Percentiles rank a stretch among this genome's conserved stretches.
phyloP scores from a whole-genome alignment of 495 filamentous ascomycete genomes.

The Amorphotheca resinae region DNA sequence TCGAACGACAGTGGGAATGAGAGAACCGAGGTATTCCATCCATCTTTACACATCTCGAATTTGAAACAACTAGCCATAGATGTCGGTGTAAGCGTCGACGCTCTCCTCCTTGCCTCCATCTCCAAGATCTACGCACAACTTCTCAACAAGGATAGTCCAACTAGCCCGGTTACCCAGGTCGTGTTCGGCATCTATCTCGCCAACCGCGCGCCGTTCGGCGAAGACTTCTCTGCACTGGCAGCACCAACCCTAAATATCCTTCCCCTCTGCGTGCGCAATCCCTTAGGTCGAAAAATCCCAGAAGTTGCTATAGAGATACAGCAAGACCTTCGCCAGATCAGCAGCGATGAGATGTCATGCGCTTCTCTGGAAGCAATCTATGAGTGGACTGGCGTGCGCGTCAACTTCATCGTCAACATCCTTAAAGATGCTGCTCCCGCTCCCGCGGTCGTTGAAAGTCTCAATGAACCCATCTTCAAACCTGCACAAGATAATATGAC shows the following conservation, averaged over 20 bases:
- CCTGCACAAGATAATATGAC: slow-evolving; percentile 3
- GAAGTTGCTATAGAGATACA: slow-evolving; percentile 33
- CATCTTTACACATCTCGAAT: slow-evolving; percentile 6
- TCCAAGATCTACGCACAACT: slow-evolving; percentile 29
- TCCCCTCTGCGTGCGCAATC: slow-evolving; percentile 29
- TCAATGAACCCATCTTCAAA: slow-evolving; percentile 2
- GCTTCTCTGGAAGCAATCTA: slow-evolving; percentile 31
- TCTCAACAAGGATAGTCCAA: neutral
- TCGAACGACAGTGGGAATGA: neutral
- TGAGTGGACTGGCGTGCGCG: slow-evolving; percentile 33
- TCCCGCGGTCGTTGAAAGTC: neutral
- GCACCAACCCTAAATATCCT: slow-evolving; percentile 42
- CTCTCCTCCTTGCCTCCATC: slow-evolving; percentile 36
- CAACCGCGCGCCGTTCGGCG: slow-evolving; percentile 32
- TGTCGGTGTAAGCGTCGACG: slow-evolving; percentile 33
- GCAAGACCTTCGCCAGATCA: slow-evolving; percentile 30
- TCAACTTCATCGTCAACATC: slow-evolving; percentile 32
- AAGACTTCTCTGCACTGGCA: slow-evolving; percentile 23
- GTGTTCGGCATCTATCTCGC: slow-evolving; percentile 43
- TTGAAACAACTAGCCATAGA: slow-evolving; percentile 24
- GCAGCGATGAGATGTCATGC: slow-evolving; percentile 25
- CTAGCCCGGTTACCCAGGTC: slow-evolving; percentile 22
- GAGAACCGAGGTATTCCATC: slow-evolving; percentile 30
- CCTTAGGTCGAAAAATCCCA: slow-evolving; percentile 17
- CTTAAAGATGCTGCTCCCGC: slow-evolving; percentile 16